Evolutionary conservation across 2,329 filamentous ascomycete species (phyloP), one percentile per base, ranked within the genome.

Genomic region (Phialophora verrucosa): DNA sequence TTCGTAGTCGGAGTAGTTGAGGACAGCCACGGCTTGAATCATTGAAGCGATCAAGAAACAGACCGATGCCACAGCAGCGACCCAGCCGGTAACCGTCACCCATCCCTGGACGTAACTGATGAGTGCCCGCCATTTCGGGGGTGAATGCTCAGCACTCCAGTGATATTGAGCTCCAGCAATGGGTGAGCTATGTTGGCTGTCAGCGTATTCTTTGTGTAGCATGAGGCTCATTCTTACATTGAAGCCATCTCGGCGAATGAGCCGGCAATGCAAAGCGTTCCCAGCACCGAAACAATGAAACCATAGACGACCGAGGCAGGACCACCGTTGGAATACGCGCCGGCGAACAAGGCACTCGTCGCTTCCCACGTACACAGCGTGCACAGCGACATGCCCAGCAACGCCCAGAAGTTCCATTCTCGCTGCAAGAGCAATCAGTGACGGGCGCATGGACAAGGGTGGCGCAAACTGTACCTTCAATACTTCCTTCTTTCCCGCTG

Each of bases 211-310:
- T 17, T 14, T 12, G 38, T 54, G 50, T 42, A n/a, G 20, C 20
- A 31, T 4, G 49, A 44, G 4, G 35, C 8, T 5, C 38, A 35
- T 59, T 70, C 71, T 50, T 69, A 76, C 78, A 79, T 78, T 1
- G 77, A 79, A 10, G 76, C 75, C 50, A 80, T 75, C 68, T 80
- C 79, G 3, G 76, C 79, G 67, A 81, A 77, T 31, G 77, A 77
- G 8, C 75, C 71, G 55, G 78, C 76, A n/a, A 75, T 74, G 6
- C 75, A 73, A 25, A 78, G 74, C 35, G 78, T 79, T 7, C 79
- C 79, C 17, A 76, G 38, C 11, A 69, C 68, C 44, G 65, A 67
- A 12, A 71, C 60, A 23, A 71, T 64, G 51, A 67, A 70, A 12
- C 70, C 68, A 42, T 71, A 72, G 10, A 72, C 64, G 6, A 71